Base-by-base conservation (phyloP, 345 rosid genomes). In the Citrus sp. region DNA sequence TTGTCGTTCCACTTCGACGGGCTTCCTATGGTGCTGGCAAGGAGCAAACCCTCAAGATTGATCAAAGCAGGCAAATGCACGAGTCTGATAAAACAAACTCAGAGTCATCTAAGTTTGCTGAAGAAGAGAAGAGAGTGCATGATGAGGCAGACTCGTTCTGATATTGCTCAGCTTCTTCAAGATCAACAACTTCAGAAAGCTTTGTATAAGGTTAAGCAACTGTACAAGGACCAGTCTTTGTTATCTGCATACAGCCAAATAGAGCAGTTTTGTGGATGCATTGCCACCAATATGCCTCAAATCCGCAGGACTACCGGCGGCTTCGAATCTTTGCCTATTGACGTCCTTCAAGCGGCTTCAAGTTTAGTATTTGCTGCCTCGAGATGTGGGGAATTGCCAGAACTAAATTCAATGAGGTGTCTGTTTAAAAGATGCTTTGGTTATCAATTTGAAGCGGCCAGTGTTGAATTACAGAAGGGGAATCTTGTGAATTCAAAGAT, bases 301-400 rank as follows among this genome's bases (percentile, higher is more conserved):
- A 28, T 83, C 34, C 21, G 14, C 2, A 67, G 16, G 18, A 77
- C 68, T 56, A 14, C 9, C 54, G 72, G 82, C 2, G 75, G 7
- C 68, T 73, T 78, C 76, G 54, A 67, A 35, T 35, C 40, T 35
- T 78, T 88, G 71, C 84, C 87, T 1, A 32, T 74, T 49, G 85
- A 76, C 72, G 76, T 70, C 6, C 49, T 65, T 65, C 78, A 84
- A 82, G 84, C 87, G 40, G 67, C 83, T 49, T 82, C 87, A 6
- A 85, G 84, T 19, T 2, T 88, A 9, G 64, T 85, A 46, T 86
- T 76, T 78, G 85, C 84, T 16, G 83, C 89, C 38, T 78, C 89
- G 49, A 88, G 87, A 80, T 84, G 84, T 25, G 91, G 88, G 18
- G 87, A 85, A 78, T 40, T 86, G 32, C 72, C 61, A 18, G 88